These are phyloP conservation scores for Colletotrichum acutatum DNA, from an alignment of 2,329 filamentous ascomycete species.

Conservation along the genomic window DNA sequence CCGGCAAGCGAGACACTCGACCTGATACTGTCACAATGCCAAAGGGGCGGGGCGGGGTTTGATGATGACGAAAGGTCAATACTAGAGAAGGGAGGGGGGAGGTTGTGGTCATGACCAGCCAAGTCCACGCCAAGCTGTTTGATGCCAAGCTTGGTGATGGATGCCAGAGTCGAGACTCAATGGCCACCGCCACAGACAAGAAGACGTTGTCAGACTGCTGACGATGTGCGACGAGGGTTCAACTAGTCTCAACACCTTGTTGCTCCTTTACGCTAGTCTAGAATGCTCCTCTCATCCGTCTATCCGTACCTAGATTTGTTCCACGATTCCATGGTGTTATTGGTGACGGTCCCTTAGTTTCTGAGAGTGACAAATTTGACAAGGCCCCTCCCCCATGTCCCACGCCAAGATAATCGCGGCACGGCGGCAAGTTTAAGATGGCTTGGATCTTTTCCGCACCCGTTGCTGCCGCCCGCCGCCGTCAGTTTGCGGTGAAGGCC, in stretches of 20 bases:
- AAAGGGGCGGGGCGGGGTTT: background rate
- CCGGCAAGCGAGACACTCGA: background rate
- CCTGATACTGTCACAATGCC: background rate
- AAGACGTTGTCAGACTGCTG: background rate
- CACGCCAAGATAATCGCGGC: constrained; percentile 18
- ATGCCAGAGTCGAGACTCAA: background rate
- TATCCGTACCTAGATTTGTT: background rate
- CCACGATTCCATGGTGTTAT: background rate
- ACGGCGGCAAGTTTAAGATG: constrained; percentile 19
- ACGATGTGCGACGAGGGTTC: constrained; percentile 8
- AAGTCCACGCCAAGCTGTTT: background rate
- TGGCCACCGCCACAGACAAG: background rate
- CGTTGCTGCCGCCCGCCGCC: constrained; percentile 18
- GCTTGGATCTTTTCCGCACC: constrained; percentile 2
- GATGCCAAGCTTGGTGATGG: background rate
- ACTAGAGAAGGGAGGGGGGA: background rate
- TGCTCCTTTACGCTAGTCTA: constrained; percentile 1
- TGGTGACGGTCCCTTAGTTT: background rate
- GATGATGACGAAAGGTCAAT: background rate
- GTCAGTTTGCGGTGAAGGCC: background rate
- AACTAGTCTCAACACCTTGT: constrained; percentile 18
- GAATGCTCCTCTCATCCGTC: background rate
- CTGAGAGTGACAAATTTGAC: background rate
- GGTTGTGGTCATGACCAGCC: background rate
- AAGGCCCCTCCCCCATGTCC: background rate